A percentile compares a stretch with the other conserved stretches of the same genome.
Conservation (phyloP, 371 early-diverging fungal genomes). For the Umbelopsis sp. region DNA sequence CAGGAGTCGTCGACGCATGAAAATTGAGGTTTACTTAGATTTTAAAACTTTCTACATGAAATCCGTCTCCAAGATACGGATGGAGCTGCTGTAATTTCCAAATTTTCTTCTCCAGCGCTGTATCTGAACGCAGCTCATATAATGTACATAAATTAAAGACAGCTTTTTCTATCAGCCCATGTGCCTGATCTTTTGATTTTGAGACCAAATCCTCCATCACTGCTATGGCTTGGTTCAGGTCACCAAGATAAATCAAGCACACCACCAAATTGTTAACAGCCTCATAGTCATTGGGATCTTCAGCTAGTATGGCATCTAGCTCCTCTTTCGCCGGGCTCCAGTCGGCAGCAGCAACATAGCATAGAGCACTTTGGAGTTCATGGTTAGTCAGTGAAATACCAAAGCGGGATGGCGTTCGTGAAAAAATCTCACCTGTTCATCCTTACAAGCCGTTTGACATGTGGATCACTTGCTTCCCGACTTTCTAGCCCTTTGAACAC, state of each 20-base stretch:
- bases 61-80: slow-evolving; percentile 65
- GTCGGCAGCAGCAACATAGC: slow-evolving; percentile 55
- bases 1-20: not conserved
- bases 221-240: slow-evolving; percentile 43
- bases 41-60: slow-evolving; percentile 54
- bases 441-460: slow-evolving; percentile 36
- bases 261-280: slow-evolving; percentile 61
- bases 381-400: not conserved
- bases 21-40: slow-evolving; percentile 28
- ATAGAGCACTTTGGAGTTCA: slow-evolving; percentile 39
- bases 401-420: no score
- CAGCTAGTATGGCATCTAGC: slow-evolving; percentile 45
- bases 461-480: slow-evolving; percentile 24
- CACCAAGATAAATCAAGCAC: slow-evolving; percentile 61
- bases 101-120: slow-evolving; percentile 51
- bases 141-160: slow-evolving; percentile 64
- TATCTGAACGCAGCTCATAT: slow-evolving; percentile 61
- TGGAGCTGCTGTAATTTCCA: slow-evolving; percentile 57
- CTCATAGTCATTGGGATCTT: slow-evolving; percentile 35
- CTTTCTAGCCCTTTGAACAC: slow-evolving; percentile 45
- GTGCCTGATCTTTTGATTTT: slow-evolving; percentile 24
- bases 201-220: slow-evolving; percentile 29
- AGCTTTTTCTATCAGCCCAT: slow-evolving; percentile 61
- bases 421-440: slow-evolving; percentile 44
- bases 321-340: slow-evolving; percentile 54